Conservation (phyloP, 2,329 filamentous ascomycete species). For the Arthrobotrys iridis region DNA sequence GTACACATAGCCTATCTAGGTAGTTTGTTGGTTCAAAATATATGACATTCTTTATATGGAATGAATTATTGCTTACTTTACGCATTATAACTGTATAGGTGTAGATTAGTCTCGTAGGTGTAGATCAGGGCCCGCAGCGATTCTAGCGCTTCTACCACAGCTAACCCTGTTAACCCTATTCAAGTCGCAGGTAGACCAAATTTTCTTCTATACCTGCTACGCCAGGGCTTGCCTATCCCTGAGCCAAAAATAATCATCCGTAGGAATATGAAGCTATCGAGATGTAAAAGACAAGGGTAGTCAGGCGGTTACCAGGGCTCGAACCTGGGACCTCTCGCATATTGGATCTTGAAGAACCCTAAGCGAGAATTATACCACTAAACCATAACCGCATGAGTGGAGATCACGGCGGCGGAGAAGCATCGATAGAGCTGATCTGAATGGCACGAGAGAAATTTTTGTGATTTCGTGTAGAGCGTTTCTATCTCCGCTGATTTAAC, state of each 20-base stretch:
- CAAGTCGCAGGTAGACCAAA: too few relatives aligned
- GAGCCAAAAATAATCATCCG: neutral
- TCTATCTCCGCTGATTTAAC: too few relatives aligned
- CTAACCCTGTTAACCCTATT: too few relatives aligned
- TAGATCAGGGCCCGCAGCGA: too few relatives aligned
- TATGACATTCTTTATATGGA: neutral
- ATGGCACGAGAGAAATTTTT: neutral
- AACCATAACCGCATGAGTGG: slow-evolving; percentile 52
- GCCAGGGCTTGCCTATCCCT: too few relatives aligned
- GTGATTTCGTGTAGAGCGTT: neutral
- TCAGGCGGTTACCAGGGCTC: slow-evolving; percentile 54
- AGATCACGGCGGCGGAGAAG: slow-evolving; percentile 2
- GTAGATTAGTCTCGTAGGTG: too few relatives aligned
- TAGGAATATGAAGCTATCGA: neutral
- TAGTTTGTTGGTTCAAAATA: neutral
- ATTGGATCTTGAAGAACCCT: slow-evolving; percentile 42
- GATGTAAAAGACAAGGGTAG: slow-evolving; percentile 26
- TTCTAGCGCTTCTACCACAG: too few relatives aligned
- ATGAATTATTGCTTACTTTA: too few relatives aligned
- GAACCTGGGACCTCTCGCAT: slow-evolving; percentile 55
- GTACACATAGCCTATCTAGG: neutral
- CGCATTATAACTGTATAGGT: too few relatives aligned
- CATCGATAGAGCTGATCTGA: slow-evolving; percentile 17
- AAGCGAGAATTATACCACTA: slow-evolving; percentile 56
- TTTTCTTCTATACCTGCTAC: too few relatives aligned